A percentile compares a stretch with the other conserved stretches of the same genome.
Conservation (phyloP, 2,329 filamentous ascomycete species). For the Aureobasidium vineae region DNA sequence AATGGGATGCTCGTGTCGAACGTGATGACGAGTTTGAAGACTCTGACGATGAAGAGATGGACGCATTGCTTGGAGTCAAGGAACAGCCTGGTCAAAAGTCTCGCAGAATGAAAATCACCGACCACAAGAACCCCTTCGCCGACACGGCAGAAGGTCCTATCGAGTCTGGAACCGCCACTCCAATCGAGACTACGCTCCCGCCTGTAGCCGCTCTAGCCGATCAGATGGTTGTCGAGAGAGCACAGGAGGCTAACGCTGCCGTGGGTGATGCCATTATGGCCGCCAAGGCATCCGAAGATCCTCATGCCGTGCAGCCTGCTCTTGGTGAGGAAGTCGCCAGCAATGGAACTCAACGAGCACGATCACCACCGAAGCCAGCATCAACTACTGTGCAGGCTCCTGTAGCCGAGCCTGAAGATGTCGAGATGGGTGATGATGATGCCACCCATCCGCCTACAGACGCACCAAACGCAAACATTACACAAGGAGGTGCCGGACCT, state of each 20-base stretch:
- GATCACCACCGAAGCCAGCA: constrained; percentile 3
- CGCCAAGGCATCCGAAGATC: constrained; percentile 32
- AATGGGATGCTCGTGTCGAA: constrained; percentile 76
- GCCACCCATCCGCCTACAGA: constrained; percentile 15
- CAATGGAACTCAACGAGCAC: constrained; percentile 21
- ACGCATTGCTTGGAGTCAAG: constrained; percentile 68
- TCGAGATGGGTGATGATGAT: constrained; percentile 33
- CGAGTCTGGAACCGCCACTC: constrained; percentile 23
- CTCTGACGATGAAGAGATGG: constrained; percentile 85
- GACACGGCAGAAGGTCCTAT: constrained; percentile 46
- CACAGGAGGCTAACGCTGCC: constrained; percentile 31
- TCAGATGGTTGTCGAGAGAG: constrained; percentile 34
- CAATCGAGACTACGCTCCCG: constrained; percentile 5
- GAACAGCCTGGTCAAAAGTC: constrained; percentile 45
- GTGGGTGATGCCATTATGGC: constrained; percentile 32
- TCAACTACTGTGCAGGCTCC: constrained; percentile 16
- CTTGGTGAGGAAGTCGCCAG: constrained; percentile 25
- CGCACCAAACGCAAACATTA: constrained; percentile 14
- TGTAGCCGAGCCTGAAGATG: constrained; percentile 28
- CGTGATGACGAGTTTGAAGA: constrained; percentile 76
- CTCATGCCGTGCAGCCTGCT: constrained; percentile 15
- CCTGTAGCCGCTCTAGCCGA: constrained; percentile 23
- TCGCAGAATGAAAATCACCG: constrained; percentile 56
- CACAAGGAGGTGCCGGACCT: constrained; percentile 6
- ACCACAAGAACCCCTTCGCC: constrained; percentile 59